Conservation (phyloP, 441 rosid genomes). For the Hura crepitans region DNA sequence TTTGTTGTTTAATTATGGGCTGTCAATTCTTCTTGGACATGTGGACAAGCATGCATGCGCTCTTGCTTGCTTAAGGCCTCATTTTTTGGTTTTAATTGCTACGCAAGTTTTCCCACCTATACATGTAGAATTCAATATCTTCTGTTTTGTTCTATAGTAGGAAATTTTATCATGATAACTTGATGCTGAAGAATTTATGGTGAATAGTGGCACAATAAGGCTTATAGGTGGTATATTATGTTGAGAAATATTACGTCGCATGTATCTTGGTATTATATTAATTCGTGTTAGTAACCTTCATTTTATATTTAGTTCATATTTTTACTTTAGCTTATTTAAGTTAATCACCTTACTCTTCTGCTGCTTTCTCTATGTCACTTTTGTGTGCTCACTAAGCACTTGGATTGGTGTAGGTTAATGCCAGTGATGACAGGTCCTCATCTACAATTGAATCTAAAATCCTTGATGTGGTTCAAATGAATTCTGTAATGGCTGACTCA, state of each 20-base stretch:
- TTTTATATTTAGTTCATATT: neutral
- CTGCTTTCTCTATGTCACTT: slow-evolving; percentile 12
- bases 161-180: slow-evolving; percentile 13
- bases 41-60: slow-evolving; percentile 10
- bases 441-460: slow-evolving; percentile 83
- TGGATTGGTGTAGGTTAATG: slow-evolving; percentile 64
- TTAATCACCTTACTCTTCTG: neutral
- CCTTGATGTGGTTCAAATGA: slow-evolving; percentile 96
- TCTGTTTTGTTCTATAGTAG: slow-evolving; percentile 15
- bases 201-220: neutral
- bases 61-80: slow-evolving; percentile 12
- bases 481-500: slow-evolving; percentile 86
- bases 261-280: neutral
- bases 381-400: slow-evolving; percentile 19
- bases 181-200: slow-evolving; percentile 5
- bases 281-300: neutral
- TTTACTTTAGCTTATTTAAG: neutral
- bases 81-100: neutral
- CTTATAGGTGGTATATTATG: neutral
- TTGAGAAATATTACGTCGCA: neutral
- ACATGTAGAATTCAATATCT: neutral
- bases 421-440: slow-evolving; percentile 93
- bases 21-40: slow-evolving; percentile 19
- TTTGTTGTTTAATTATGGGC: slow-evolving; percentile 34
- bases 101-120: slow-evolving; percentile 9